Conservation (phyloP, 1,284 basidiomycete genomes). For the Earliella scabrosa region DNA sequence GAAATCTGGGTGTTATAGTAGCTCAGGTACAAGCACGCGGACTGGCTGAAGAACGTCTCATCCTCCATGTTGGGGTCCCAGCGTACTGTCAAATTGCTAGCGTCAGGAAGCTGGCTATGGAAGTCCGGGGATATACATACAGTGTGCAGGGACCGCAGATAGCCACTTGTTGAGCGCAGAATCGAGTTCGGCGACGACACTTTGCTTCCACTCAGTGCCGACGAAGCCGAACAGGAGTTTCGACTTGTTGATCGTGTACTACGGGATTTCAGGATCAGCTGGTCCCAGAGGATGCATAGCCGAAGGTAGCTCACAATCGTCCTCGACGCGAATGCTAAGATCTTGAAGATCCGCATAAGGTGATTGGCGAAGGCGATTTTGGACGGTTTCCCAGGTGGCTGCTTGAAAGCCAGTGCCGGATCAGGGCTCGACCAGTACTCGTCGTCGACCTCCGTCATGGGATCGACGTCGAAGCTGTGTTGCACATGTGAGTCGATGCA, state of each 20-base stretch:
- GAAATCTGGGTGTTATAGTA: conserved; percentile 81
- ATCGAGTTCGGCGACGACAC: conserved; percentile 60
- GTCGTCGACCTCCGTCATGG: conserved; percentile 84
- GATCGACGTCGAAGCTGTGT: conserved; percentile 73
- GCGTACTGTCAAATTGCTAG: neutral
- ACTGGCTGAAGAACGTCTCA: conserved; percentile 67
- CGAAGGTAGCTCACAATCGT: conserved; percentile 47
- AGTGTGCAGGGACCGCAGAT: conserved; percentile 57
- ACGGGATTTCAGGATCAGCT: neutral
- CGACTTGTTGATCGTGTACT: conserved; percentile 65
- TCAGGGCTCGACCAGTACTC: conserved; percentile 74
- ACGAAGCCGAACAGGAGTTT: conserved; percentile 48
- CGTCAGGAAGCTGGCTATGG: neutral
- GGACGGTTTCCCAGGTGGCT: conserved; percentile 66
- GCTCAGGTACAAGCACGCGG: conserved; percentile 63
- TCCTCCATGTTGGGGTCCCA: conserved; percentile 69
- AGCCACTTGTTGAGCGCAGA: conserved; percentile 67
- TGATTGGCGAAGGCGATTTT: conserved; percentile 52
- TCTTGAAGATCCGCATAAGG: conserved; percentile 56
- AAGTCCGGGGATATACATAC: conserved; percentile 26
- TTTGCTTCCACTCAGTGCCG: conserved; percentile 54
- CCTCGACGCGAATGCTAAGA: conserved; percentile 55
- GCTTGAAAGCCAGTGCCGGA: conserved; percentile 53
- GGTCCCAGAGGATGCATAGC: neutral
- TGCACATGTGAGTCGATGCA: no score